These are phyloP conservation scores for Solanum arcanum DNA, from an alignment of 257 asterid species.

Conservation along the genomic window DNA sequence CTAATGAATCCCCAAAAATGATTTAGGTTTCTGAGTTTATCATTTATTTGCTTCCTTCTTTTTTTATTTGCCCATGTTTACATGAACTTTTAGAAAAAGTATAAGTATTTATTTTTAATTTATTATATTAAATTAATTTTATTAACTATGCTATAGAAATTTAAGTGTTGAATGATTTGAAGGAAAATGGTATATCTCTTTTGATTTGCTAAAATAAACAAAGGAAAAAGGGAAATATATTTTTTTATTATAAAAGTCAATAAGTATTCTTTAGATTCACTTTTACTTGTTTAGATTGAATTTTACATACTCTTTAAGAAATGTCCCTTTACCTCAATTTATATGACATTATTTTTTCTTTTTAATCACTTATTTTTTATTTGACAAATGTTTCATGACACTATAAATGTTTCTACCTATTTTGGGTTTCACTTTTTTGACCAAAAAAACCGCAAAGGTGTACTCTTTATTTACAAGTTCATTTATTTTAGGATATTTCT, in stretches of 20 bases:
- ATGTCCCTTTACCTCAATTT: background rate
- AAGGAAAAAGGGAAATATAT: background rate
- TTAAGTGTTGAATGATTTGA: background rate
- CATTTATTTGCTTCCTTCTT: background rate
- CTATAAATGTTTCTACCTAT: background rate
- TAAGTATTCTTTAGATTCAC: too few relatives aligned
- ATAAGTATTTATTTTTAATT: too few relatives aligned
- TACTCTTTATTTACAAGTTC: background rate
- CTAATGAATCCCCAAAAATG: background rate
- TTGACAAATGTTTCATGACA: too few relatives aligned
- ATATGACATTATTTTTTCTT: background rate
- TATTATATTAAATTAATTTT: background rate
- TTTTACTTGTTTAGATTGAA: background rate
- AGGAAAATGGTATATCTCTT: background rate
- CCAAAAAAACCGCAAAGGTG: background rate
- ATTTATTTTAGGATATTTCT: too few relatives aligned
- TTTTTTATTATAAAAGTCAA: too few relatives aligned
- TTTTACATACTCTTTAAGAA: too few relatives aligned
- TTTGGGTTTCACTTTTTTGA: background rate
- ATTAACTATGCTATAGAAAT: background rate
- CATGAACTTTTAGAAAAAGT: background rate
- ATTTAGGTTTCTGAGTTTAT: background rate
- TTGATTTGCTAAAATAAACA: background rate
- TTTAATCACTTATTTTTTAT: background rate
- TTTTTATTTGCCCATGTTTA: background rate